Conservation (phyloP, 352 stramenopile species). For the Phytophthora pini region DNA sequence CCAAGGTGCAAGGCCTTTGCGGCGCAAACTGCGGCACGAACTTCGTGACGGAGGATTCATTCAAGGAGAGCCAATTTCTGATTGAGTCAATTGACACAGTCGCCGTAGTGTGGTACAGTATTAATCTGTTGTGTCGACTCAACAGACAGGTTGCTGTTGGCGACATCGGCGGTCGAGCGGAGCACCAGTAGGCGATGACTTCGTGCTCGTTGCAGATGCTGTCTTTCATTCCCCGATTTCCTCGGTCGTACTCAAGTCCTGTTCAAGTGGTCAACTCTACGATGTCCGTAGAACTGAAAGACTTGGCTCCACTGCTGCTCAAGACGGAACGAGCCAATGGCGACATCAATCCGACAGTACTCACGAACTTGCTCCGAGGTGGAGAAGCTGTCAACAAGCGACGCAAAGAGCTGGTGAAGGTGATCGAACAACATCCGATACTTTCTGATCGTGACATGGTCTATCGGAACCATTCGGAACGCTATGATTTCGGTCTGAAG, state of each 20-base stretch:
- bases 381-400: slow-evolving; percentile 17
- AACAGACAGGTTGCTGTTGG: not conserved
- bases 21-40: too few relatives aligned
- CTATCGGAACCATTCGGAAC: slow-evolving; percentile 31
- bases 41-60: too few relatives aligned
- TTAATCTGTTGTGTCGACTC: too few relatives aligned
- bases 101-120: too few relatives aligned
- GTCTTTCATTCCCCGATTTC: not conserved
- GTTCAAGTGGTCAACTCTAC: too few relatives aligned
- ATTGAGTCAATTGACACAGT: too few relatives aligned
- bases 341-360: slow-evolving; percentile 17
- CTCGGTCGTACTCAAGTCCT: not conserved
- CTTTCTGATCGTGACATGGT: slow-evolving; percentile 33
- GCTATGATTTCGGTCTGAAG: slow-evolving; percentile 29
- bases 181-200: not conserved
- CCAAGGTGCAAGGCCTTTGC: too few relatives aligned
- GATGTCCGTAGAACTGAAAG: slow-evolving; percentile 29
- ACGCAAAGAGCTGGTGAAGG: slow-evolving; percentile 19
- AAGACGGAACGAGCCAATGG: slow-evolving; percentile 24
- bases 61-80: too few relatives aligned
- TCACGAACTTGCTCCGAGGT: slow-evolving; percentile 18
- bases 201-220: not conserved
- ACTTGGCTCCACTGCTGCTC: slow-evolving; percentile 28
- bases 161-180: not conserved
- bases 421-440: slow-evolving; percentile 25